These are phyloP conservation scores for Chenopodium suecicum DNA, from an alignment of 148 eudicot species.

Conservation along the genomic window DNA sequence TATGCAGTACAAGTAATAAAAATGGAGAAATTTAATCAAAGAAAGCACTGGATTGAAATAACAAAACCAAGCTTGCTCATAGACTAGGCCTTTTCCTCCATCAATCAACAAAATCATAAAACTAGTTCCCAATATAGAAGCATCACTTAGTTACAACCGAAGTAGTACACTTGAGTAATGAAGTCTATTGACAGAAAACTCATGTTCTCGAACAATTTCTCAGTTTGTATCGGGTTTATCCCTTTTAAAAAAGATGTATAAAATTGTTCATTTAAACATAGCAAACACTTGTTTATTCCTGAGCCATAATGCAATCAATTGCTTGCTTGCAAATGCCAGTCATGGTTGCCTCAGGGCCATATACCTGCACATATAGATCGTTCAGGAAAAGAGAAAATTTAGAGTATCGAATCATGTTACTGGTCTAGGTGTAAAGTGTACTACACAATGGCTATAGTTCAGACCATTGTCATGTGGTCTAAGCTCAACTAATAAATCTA, in stretches of 20 bases:
- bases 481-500: too few species aligned
- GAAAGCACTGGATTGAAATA: too few species aligned
- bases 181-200: not conserved
- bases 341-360: conserved; percentile 83
- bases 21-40: too few species aligned
- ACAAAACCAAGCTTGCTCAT: too few species aligned
- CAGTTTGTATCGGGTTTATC: not conserved
- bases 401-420: too few species aligned
- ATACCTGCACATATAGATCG: conserved; percentile 42
- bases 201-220: not conserved
- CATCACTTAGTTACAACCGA: not conserved
- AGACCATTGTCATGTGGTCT: too few species aligned
- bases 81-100: not conserved
- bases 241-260: not conserved
- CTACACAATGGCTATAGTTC: too few species aligned
- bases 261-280: not conserved
- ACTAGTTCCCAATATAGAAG: not conserved
- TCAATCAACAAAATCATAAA: not conserved
- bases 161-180: not conserved
- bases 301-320: conserved; percentile 55
- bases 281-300: conserved; percentile 1
- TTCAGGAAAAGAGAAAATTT: not conserved
- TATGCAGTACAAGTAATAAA: too few species aligned
- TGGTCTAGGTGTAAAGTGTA: too few species aligned
- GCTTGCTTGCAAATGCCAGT: conserved; percentile 80